A percentile compares a stretch with the other conserved stretches of the same genome.
Evolutionary conservation across 2,329 filamentous ascomycete species (phyloP).

Genomic region (Colletotrichum costaricense): DNA sequence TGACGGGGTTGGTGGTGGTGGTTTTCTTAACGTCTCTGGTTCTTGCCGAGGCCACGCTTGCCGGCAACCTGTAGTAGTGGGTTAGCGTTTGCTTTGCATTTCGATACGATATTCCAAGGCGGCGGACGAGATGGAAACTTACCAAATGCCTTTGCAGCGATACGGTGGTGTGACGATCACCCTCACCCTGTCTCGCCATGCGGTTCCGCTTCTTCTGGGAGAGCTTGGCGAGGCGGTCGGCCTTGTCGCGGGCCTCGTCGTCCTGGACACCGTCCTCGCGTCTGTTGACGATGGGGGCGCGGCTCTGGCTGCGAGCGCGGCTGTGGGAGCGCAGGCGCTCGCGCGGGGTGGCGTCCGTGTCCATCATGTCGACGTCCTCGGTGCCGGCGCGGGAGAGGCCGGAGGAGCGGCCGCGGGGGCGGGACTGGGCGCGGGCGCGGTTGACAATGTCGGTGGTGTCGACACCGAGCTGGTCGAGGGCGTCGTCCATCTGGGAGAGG

Average conservation of each 20-base stretch:
- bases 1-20: background rate
- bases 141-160: conserved; percentile 92
- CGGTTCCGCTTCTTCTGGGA: conserved; percentile 99
- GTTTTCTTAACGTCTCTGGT: conserved; percentile 70
- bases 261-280: conserved; percentile 82
- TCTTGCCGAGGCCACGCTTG: conserved; percentile 95
- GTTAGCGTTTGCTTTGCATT: conserved; percentile 45
- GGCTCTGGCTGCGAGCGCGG: conserved; percentile 64
- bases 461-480: conserved; percentile 86
- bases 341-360: conserved; percentile 68
- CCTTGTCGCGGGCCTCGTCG: conserved; percentile 76
- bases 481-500: conserved; percentile 86
- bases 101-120: too few species aligned
- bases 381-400: conserved; percentile 72
- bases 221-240: conserved; percentile 87
- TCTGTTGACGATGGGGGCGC: conserved; percentile 67
- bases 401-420: conserved; percentile 76
- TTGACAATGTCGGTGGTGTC: conserved; percentile 81
- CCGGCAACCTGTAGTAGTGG: conserved; percentile 74
- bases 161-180: conserved; percentile 87
- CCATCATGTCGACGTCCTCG: conserved; percentile 79
- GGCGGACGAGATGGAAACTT: conserved; percentile 51
- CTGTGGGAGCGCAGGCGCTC: conserved; percentile 79
- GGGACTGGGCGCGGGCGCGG: conserved; percentile 76
- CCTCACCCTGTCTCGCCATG: conserved; percentile 96